Evolutionary conservation across 352 stramenopile species (phyloP), one percentile per base, ranked within the genome.

Genomic region (Phytophthora tentaculata): DNA sequence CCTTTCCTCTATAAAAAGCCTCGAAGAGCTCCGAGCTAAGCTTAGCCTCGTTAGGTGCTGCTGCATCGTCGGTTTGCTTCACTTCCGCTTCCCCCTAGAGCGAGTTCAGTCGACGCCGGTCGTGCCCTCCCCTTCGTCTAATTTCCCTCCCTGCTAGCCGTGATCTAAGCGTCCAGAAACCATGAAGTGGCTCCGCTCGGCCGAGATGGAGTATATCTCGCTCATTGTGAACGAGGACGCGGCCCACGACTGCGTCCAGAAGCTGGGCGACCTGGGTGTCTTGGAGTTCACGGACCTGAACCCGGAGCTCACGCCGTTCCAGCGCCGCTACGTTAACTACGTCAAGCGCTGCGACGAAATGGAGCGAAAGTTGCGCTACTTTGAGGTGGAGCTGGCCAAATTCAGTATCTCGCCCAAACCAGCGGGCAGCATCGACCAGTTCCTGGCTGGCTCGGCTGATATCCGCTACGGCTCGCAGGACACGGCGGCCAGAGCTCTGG

Each of bases 211-310:
- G 84, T 99, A 99, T 70, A 98, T 99, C 81, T 98, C 93, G 61
- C 84, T 99, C 55, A 99, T 99, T 74, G 92, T 99, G 64, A 98
- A 98, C 67, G 97, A 99, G 77, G 96, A 99, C 75, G 97, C 96
- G 22, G 95, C 97, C 56, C 97, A 99, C 80, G 91, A 98, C 77
- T 99, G 94, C 73, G 88, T 99, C 47, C 93, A 97, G 73, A 98
- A 98, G 71, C 86, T 99, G 7, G 97, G 97, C 54, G 95, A 97
- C 56, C 72, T 99, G 22, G 96, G 97, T 29, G 95, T 98, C 19
- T 95, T 99, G 67, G 95, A 99, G 73, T 99, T 99, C 79, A 99
- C 97, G n/a, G 98, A 99, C 79, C 75, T 99, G 60, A 99, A 99
- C 81, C 97, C 96, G 49, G 97, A 99, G 56, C 88, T 99, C 59